Base-by-base conservation (phyloP, 306 rosid genomes). In the Pterocarpus santalinus region DNA sequence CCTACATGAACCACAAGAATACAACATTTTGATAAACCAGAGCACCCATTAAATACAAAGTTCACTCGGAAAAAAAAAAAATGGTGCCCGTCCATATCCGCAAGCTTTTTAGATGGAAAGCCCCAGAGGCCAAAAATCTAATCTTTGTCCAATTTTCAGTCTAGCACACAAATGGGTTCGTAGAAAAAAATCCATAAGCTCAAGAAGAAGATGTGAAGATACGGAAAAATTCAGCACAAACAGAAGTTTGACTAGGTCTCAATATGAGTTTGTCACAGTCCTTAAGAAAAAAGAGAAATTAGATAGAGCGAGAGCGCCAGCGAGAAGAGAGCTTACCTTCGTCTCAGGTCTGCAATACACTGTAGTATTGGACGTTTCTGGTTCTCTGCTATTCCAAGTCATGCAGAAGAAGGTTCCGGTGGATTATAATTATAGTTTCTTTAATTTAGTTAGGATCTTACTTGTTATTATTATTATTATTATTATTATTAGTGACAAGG, bases 281-380 rank as follows among this genome's bases (percentile, higher is more conserved):
- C 13, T 10, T 2, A 65, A 13, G 73, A 17, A 52, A 36, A 11
- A 1, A 67, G 11, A 35, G 33, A 43, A 16, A n/a, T 32, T 22
- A 22, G 28, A 22, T 22, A 22, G 28, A 22, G 28, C 17, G 17
- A 33, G 30, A 62, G 2, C 0, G 34, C n/a, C 7, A 67, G 5
- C n/a, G 0, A 43, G 30, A 44, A 71, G 64, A 47, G 28, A 62
- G 61, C 53, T 69, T 69, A 79, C 83, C 9, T 10, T 22, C 28
- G 28, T 22, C 28, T 22, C 7, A 11, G 57, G 41, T 53, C 2
- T 55, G 74, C 34, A 3, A n/a, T 52, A 41, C 16, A 10, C n/a
- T 7, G 16, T 7, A 2, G 41, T 65, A 14, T 7, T 1, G 57
- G 38, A 34, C 5, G 52, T 2, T 17, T 17, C 62, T 7, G 32